Base-by-base conservation (phyloP, 805 yeast species). In the Nakazawaea wickerhamii region DNA sequence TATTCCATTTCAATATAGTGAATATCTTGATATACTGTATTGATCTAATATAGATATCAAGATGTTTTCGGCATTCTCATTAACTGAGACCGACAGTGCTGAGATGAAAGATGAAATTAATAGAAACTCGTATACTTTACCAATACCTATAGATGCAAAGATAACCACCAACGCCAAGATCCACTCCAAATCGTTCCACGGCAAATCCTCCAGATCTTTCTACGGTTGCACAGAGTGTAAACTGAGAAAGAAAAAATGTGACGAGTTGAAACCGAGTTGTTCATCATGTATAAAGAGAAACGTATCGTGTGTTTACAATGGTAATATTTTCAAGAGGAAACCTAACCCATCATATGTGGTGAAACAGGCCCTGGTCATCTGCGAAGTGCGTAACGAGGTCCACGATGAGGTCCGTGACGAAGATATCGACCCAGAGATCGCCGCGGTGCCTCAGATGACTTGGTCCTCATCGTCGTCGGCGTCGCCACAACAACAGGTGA, bases 181-280 rank as follows among this genome's bases (percentile, higher is more conserved):
- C 8, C 34, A 25, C 10, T n/a, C 27, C 19, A 41, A 25, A 14
- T 30, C 36, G 4, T 60, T 61, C 45, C 62, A 58, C n/a, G 65
- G 65, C 1, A 18, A 54, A 2, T 50, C 59, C 8, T 49, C 63
- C 18, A 46, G 70, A 11, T 67, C 71, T 1, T 61, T 59, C 33
- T 41, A 50, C 17, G 75, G 75, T 1, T 70, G 75, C 44, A 56
- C 62, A 57, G 64, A 65, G 5, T 70, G 75, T 50, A 57, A 72
- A 44, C 54, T 58, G 18, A 58, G 73, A 30, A 70, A 67, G 47
- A 69, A 69, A 48, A 61, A 68, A 22, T 70, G 75, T 48, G 54
- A 57, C 36, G 58, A 57, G 42, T 21, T 25, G 4, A 52, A 45
- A 30, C 62, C 62, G 2, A 43, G 37, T 5, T 58, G 63, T 27